A percentile compares a stretch with the other conserved stretches of the same genome.
phyloP scores from a whole-genome alignment of 2,329 filamentous ascomycete genomes.

The Ploettnerulaceae sp. region DNA sequence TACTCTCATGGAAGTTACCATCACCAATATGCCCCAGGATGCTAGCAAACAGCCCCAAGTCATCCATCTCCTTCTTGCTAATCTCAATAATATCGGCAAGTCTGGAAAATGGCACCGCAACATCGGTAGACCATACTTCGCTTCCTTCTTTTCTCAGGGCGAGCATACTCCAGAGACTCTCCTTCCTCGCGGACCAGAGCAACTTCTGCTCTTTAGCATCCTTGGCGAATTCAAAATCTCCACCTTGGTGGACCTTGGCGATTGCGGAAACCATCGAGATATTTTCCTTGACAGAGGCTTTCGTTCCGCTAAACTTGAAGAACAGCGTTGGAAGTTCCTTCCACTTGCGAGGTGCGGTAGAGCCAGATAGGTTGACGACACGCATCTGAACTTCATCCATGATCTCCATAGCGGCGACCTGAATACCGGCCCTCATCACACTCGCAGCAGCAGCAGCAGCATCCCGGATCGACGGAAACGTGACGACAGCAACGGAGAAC shows the following conservation, averaged over 20 bases:
- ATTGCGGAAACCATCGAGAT: slow-evolving; percentile 65
- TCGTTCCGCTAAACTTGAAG: slow-evolving; percentile 82
- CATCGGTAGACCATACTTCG: slow-evolving; percentile 80
- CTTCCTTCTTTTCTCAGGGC: slow-evolving; percentile 60
- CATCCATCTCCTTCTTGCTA: slow-evolving; percentile 84
- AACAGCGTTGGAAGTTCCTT: slow-evolving; percentile 73
- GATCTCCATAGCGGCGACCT: slow-evolving; percentile 53
- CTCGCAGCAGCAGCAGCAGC: slow-evolving; percentile 69
- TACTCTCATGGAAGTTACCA: slow-evolving; percentile 90
- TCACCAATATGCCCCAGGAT: slow-evolving; percentile 89
- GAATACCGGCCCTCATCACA: slow-evolving; percentile 59
- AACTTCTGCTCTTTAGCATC: slow-evolving; percentile 66
- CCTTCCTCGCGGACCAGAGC: slow-evolving; percentile 76
- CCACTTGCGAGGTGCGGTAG: slow-evolving; percentile 65
- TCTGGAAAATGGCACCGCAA: slow-evolving; percentile 73
- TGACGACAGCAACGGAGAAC: slow-evolving; percentile 73
- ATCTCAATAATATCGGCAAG: slow-evolving; percentile 73
- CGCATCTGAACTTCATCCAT: slow-evolving; percentile 88
- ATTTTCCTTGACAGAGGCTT: slow-evolving; percentile 72
- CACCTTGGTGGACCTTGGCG: slow-evolving; percentile 58
- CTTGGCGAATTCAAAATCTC: slow-evolving; percentile 71
- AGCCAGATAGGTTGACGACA: slow-evolving; percentile 70
- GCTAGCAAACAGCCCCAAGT: slow-evolving; percentile 79
- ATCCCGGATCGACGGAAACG: slow-evolving; percentile 71
- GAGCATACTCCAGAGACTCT: slow-evolving; percentile 80